Evolutionary conservation across 2,329 filamentous ascomycete species (phyloP).

Genomic region (Alternaria incomplexa): DNA sequence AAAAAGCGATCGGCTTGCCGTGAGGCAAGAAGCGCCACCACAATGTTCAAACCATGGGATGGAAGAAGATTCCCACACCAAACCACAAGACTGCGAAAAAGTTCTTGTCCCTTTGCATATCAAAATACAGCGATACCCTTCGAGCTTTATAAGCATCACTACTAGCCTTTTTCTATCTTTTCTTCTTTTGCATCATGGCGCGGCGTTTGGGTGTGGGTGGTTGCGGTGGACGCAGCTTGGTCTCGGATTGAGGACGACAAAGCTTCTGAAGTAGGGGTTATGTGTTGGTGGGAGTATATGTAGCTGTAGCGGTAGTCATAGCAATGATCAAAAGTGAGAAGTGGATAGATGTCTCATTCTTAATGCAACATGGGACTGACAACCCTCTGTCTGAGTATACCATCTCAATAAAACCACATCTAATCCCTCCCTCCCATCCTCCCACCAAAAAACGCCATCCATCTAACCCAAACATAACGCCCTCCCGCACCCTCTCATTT

Average conservation of each 20-base stretch:
- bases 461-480: background rate
- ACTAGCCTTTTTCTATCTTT: slow-evolving; percentile 7
- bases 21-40: slow-evolving; percentile 12
- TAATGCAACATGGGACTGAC: background rate
- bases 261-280: background rate
- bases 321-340: background rate
- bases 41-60: too few relatives aligned
- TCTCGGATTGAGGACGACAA: background rate
- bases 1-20: slow-evolving; percentile 43
- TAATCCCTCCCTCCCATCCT: background rate
- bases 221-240: background rate
- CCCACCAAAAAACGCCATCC: background rate
- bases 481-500: slow-evolving; percentile 22
- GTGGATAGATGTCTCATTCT: background rate
- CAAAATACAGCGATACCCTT: slow-evolving; percentile 8
- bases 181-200: slow-evolving; percentile 24
- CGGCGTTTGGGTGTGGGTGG: slow-evolving; percentile 20
- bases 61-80: background rate
- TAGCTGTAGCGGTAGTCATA: background rate
- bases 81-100: background rate
- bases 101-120: slow-evolving; percentile 4
- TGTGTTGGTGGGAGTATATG: background rate
- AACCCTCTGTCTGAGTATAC: background rate
- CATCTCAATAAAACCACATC: background rate
- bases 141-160: slow-evolving; percentile 6